A percentile compares a stretch with the other conserved stretches of the same genome.
phyloP scores from a whole-genome alignment of 2,329 filamentous ascomycete genomes.

The Phyllosticta capitalensis region DNA sequence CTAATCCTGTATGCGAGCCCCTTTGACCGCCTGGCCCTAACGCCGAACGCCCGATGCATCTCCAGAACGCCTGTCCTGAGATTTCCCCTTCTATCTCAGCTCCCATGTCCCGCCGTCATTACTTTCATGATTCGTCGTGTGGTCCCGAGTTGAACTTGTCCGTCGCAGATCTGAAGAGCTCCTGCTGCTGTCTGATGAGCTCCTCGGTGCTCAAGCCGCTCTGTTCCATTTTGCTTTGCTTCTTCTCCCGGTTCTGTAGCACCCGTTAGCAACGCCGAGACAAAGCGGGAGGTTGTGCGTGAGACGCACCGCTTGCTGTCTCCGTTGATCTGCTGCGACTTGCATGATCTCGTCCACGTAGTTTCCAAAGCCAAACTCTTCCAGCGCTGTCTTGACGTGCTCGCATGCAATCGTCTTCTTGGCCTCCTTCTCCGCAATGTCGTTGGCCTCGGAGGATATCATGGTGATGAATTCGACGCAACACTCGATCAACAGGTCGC shows the following conservation, averaged over 20 bases:
- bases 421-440: slow-evolving; percentile 95
- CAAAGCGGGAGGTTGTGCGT: not conserved
- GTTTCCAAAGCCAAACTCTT: slow-evolving; percentile 84
- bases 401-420: slow-evolving; percentile 99
- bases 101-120: slow-evolving; percentile 5
- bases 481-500: slow-evolving; percentile 93
- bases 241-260: slow-evolving; percentile 79
- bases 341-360: slow-evolving; percentile 83
- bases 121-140: slow-evolving; percentile 19
- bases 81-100: not conserved
- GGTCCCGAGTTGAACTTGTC: slow-evolving; percentile 56
- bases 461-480: slow-evolving; percentile 99
- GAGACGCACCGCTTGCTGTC: slow-evolving; percentile 71
- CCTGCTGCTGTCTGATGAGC: slow-evolving; percentile 77
- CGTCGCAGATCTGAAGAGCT: slow-evolving; percentile 76
- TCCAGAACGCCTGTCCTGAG: slow-evolving; percentile 9
- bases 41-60: slow-evolving; percentile 4
- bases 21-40: not conserved
- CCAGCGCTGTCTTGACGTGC: slow-evolving; percentile 89
- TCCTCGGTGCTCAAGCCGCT: slow-evolving; percentile 89
- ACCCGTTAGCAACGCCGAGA: slow-evolving; percentile 14
- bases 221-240: slow-evolving; percentile 92
- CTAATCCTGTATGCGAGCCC: not conserved
- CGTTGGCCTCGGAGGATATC: slow-evolving; percentile 96
- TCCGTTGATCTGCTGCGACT: slow-evolving; percentile 85